Evolutionary conservation across 768 basidiomycete genomes (phyloP), one percentile per base, ranked within the genome.

Genomic region (Cystobasidium onofrii): DNA sequence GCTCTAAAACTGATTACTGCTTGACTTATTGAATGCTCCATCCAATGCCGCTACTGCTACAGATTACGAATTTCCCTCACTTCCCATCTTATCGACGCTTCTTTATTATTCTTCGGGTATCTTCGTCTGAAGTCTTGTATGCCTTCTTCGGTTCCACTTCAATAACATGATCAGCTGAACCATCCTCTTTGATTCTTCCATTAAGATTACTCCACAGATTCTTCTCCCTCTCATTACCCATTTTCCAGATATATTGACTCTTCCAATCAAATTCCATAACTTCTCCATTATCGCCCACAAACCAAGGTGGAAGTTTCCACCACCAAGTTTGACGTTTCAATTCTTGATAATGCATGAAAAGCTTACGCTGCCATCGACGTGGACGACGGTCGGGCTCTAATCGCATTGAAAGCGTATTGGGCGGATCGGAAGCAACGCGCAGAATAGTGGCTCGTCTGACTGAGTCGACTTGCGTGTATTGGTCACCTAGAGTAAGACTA

Each of bases 261-360:
- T 52, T 67, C 65, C 65, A 67, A 27, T 67, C 65, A 52, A 67
- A 67, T 50, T 67, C 65, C 65, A 67, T 67, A 15, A 67, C 65
- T 67, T 67, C 65, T 41, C 34, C 65, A 18, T 67, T 27, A 52
- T 52, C 65, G 15, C 65, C 65, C n/a, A 67, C 31, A 29, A 67
- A 67, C 41, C 46, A 67, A 25, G 41, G 41, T 2, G 65, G 65
- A 12, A 67, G 23, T 27, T 50, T 31, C 65, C 65, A 67, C 65
- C 65, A 67, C 65, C 65, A 67, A 33, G 4, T 54, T 31, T 67
- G 65, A 3, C 65, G 43, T 50, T 67, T 67, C 41, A 67, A 17
- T 39, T 67, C 65, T 54, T 67, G 65, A 50, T 67, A 67, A 36
- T 67, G 65, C 41, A 67, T 41, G 65, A 67, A 67, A 13, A 67